Evolutionary conservation across 306 rosid species (phyloP).

Genomic region (Echinosophora koreensis): DNA sequence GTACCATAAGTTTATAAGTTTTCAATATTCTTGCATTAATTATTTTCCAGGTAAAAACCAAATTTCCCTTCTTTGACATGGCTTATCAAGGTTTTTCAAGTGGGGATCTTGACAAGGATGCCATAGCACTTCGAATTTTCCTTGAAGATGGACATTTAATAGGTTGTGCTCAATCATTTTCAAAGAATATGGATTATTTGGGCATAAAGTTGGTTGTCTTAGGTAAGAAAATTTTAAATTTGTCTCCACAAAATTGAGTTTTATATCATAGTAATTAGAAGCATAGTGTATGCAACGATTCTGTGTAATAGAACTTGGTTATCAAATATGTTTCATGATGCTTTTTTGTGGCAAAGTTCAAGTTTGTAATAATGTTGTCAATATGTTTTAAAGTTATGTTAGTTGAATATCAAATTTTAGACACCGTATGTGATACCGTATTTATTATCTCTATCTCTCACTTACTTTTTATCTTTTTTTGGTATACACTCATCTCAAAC

Average conservation of each 20-base stretch:
- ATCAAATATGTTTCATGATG: conserved; percentile 7
- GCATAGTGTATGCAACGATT: neutral
- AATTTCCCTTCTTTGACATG: conserved; percentile 91
- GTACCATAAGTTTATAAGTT: neutral
- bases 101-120: conserved; percentile 88
- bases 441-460: too few species aligned
- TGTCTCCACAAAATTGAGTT: neutral
- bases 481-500: too few species aligned
- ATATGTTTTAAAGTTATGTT: too few species aligned
- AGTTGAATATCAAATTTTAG: too few species aligned
- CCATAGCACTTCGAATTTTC: conserved; percentile 73
- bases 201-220: conserved; percentile 90
- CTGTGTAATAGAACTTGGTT: neutral
- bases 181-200: conserved; percentile 85
- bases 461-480: too few species aligned
- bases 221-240: conserved; percentile 57
- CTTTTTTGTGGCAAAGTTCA: neutral
- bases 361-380: neutral
- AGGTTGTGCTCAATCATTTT: conserved; percentile 82
- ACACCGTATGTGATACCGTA: too few species aligned
- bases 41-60: conserved; percentile 72
- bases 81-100: conserved; percentile 93
- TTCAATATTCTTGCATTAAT: conserved; percentile 3
- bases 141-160: conserved; percentile 81
- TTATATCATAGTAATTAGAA: neutral